Conservation (phyloP, 768 basidiomycete species). For the Coprinopsis sp. region DNA sequence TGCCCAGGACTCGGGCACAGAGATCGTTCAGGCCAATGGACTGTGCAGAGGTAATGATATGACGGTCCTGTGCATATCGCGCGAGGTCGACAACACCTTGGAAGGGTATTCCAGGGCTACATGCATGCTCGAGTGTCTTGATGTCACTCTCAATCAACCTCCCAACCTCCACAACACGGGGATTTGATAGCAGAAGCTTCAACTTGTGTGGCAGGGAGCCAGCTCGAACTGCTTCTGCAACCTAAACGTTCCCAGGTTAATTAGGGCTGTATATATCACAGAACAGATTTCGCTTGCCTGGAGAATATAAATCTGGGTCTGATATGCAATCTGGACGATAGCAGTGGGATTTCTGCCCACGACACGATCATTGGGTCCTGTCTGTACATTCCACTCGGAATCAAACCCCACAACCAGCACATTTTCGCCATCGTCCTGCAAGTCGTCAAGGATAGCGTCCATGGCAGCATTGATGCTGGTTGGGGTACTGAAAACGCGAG, state of each 20-base stretch:
- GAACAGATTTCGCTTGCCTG: slow-evolving; percentile 4
- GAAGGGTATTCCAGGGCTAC: not conserved
- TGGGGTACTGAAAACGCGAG: slow-evolving; percentile 2
- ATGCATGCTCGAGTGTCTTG: slow-evolving; percentile 14
- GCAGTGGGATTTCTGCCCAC: slow-evolving; percentile 9
- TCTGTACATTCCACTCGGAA: slow-evolving; percentile 19
- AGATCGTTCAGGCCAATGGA: slow-evolving; percentile 25
- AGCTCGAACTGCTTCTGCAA: slow-evolving; percentile 11
- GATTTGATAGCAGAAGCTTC: slow-evolving; percentile 12
- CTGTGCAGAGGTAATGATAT: slow-evolving; percentile 10
- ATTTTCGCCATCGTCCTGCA: not conserved
- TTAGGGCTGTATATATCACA: not conserved
- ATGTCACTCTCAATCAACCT: no score
- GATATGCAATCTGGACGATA: slow-evolving; percentile 18
- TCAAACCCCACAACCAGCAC: slow-evolving; percentile 18
- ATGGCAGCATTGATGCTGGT: slow-evolving; percentile 14
- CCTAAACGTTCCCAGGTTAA: slow-evolving; percentile 13
- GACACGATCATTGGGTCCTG: slow-evolving; percentile 2
- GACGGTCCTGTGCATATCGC: no score
- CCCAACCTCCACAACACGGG: slow-evolving; percentile 21
- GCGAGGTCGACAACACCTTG: slow-evolving; percentile 11
- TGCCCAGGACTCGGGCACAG: slow-evolving; percentile 20
- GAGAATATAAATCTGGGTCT: slow-evolving; percentile 11
- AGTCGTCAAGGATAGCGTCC: slow-evolving; percentile 13
- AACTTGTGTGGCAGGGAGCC: slow-evolving; percentile 13